Conservation (phyloP, 495 filamentous ascomycete genomes). For the Tuber aestivum region DNA sequence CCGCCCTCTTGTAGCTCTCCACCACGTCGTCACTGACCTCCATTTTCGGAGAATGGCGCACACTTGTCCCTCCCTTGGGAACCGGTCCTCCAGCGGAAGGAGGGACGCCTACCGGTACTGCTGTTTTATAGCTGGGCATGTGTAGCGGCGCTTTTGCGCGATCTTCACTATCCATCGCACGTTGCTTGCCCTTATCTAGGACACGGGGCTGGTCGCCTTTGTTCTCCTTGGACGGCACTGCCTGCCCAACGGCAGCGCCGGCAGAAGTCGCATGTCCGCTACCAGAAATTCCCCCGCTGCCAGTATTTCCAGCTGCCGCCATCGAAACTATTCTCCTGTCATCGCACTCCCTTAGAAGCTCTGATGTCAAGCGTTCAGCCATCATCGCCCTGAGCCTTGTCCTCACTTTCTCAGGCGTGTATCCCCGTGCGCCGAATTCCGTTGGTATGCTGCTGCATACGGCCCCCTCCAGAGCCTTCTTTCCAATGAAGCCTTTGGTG, state of each 20-base stretch:
- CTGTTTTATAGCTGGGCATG: neutral
- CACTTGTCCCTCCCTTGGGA: neutral
- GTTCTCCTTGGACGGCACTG: neutral
- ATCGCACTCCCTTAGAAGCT: conserved; percentile 24
- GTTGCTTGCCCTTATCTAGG: neutral
- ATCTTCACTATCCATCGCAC: neutral
- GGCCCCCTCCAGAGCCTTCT: conserved; percentile 22
- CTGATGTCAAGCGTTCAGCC: conserved; percentile 20
- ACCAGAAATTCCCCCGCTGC: neutral
- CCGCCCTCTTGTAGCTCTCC: neutral
- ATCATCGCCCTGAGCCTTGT: conserved; percentile 26
- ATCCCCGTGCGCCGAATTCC: conserved; percentile 20
- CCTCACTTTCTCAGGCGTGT: conserved; percentile 23
- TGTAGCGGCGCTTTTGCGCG: neutral
- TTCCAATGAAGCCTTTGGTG: conserved; percentile 27
- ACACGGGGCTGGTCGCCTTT: neutral
- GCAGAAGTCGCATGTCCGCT: neutral
- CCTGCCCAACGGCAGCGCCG: neutral
- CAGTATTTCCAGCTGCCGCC: neutral
- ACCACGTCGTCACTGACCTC: neutral
- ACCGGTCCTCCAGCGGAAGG: neutral
- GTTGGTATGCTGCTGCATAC: conserved; percentile 18
- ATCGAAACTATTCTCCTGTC: conserved; percentile 12
- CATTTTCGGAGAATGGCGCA: neutral
- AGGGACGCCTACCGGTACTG: neutral